Base-by-base conservation (phyloP, 2,329 filamentous ascomycete species). In the Exserohilum turcica region DNA sequence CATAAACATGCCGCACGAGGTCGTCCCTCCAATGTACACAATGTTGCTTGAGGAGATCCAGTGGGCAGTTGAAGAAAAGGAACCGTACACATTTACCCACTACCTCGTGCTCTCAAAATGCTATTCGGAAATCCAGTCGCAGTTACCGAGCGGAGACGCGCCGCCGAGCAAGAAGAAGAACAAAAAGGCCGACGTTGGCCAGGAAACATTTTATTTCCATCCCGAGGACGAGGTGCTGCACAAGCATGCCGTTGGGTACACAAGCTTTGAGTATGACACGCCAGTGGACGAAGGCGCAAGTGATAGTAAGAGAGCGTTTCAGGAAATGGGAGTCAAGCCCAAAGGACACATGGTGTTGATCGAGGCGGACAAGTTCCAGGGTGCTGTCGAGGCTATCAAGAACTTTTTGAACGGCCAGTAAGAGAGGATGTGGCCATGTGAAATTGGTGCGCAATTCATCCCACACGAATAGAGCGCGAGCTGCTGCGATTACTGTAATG, bases 1-100 rank as follows among this genome's bases (percentile, higher is more conserved):
- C 66, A 92, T 99, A 80, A 99, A 99, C 79, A 92, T 97, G 81
- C 94, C 94, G n/a, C 82, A 90, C 13, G 91, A 97, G 76, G 87
- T 96, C 59, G 86, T 92, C 12, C 93, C 94, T 27, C 93, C 94
- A 3, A 89, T 97, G 85, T 97, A 97, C 82, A 86, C 83, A 44
- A 96, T 97, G 91, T 84, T 99, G 44, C 80, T 90, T 43, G 92
- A 97, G 70, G 94, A 99, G 81, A 87, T 99, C 44, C 82, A 88
- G 67, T 92, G 88, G 71, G 94, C 94, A 1, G 79, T 96, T 3
- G 87, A 95, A 72, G 92, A 96, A 71, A 88, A 90, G 70, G 92
- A 97, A 76, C 92, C 92, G 0, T 97, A 96, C 76, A 82, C 87
- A 49, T 99, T 99, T 76, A 87, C 91, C 24, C 92, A 97, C 77